Evolutionary conservation across 176 grass and related monocot species (phyloP).

Genomic region (Phoenix roebelenii): DNA sequence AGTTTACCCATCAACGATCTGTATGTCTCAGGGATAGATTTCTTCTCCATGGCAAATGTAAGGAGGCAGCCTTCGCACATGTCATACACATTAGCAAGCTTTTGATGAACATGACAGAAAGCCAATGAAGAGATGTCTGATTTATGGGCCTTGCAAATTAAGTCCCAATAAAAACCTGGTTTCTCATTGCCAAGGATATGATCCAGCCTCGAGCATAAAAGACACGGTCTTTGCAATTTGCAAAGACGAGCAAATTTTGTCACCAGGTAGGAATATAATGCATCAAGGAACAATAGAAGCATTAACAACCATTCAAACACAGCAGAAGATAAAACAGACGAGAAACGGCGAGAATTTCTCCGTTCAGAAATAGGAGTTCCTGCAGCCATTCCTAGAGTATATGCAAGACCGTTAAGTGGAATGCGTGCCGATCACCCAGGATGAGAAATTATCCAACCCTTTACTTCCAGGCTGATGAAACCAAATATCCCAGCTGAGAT

Average conservation of each 20-base stretch:
- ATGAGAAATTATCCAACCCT: too few relatives aligned
- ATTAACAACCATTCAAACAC: slow-evolving; percentile 62
- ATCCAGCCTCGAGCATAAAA: slow-evolving; percentile 64
- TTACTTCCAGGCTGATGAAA: too few relatives aligned
- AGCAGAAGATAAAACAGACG: slow-evolving; percentile 30
- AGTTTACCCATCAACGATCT: slow-evolving; percentile 16
- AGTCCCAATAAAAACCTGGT: slow-evolving; percentile 28
- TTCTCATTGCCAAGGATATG: slow-evolving; percentile 38
- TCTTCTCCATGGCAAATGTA: slow-evolving; percentile 25
- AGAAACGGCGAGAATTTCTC: slow-evolving; percentile 26
- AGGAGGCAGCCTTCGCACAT: slow-evolving; percentile 61
- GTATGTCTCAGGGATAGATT: slow-evolving; percentile 21
- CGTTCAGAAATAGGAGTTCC: too few relatives aligned
- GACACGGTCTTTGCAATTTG: slow-evolving; percentile 58
- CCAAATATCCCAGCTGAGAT: too few relatives aligned
- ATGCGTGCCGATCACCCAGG: too few relatives aligned
- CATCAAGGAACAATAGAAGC: slow-evolving; percentile 53
- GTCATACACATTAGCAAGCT: slow-evolving; percentile 43
- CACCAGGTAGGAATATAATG: slow-evolving; percentile 39
- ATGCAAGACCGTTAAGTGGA: too few relatives aligned
- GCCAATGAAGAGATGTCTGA: slow-evolving; percentile 59
- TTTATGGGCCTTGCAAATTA: slow-evolving; percentile 64
- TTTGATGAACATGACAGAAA: slow-evolving; percentile 49
- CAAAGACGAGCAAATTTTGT: slow-evolving; percentile 48
- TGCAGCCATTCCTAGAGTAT: too few relatives aligned